Evolutionary conservation across 441 rosid species (phyloP).

Genomic region (Pelargonium exstipulatum): DNA sequence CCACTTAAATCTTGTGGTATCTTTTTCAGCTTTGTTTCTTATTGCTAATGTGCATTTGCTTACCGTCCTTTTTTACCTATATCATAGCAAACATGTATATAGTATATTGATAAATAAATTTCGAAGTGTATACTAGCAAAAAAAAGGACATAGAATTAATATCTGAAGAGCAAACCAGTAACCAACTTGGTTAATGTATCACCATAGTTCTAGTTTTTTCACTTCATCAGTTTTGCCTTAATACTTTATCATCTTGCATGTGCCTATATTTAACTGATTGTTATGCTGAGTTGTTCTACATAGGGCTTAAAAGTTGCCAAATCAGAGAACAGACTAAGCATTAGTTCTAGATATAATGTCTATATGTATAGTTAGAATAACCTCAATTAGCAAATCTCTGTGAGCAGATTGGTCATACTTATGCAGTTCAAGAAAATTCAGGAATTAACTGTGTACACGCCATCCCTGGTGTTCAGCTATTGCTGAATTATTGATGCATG

Average conservation of each 20-base stretch:
- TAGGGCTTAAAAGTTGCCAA: too few relatives aligned
- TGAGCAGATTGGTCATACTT: neutral
- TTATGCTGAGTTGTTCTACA: too few relatives aligned
- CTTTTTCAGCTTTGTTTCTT: neutral
- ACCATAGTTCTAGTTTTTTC: too few relatives aligned
- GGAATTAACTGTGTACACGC: neutral
- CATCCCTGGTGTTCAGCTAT: neutral
- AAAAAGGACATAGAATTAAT: neutral
- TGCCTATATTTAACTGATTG: too few relatives aligned
- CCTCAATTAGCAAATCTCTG: neutral
- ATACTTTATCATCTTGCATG: too few relatives aligned
- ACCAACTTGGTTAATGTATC: too few relatives aligned
- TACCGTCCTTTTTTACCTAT: neutral
- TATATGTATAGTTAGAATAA: neutral
- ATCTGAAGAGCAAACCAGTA: too few relatives aligned
- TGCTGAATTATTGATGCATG: neutral
- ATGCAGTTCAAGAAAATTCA: neutral
- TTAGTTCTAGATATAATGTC: too few relatives aligned
- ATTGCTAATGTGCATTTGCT: neutral
- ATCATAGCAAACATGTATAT: neutral
- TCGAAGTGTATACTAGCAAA: neutral
- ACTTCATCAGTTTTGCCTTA: too few relatives aligned
- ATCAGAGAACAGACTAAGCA: too few relatives aligned
- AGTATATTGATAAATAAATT: neutral
- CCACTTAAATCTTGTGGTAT: conserved; percentile 88